Percentiles rank a stretch among this genome's conserved stretches.
Conservation (phyloP, 2,329 filamentous ascomycete species). For the Cladosporium sphaerospermum region DNA sequence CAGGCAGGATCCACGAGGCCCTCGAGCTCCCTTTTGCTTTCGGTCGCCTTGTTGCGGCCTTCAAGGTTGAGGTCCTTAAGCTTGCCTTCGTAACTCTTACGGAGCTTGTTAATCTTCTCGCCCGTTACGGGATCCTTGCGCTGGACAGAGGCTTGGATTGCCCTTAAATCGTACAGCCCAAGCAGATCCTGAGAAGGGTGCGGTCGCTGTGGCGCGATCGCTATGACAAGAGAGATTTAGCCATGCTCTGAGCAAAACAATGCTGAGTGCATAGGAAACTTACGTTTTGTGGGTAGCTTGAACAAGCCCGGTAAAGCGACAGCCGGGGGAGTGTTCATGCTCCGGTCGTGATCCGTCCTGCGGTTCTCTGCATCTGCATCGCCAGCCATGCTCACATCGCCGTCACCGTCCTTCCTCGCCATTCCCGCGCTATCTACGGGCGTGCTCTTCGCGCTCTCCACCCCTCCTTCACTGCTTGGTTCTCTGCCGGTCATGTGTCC, state of each 20-base stretch:
- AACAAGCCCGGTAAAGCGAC: constrained; percentile 18
- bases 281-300: constrained; percentile 26
- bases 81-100: constrained; percentile 51
- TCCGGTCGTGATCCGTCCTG: constrained; percentile 43
- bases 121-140: constrained; percentile 55
- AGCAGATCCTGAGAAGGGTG: constrained; percentile 55
- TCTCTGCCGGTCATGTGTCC: constrained; percentile 22
- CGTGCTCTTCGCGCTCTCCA: constrained; percentile 22
- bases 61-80: constrained; percentile 44
- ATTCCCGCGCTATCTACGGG: constrained; percentile 22
- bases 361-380: constrained; percentile 33
- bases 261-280: constrained; percentile 21
- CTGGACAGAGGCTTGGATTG: constrained; percentile 53
- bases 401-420: constrained; percentile 33
- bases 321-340: constrained; percentile 4
- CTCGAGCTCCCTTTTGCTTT: constrained; percentile 32
- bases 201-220: constrained; percentile 43
- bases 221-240: constrained; percentile 34
- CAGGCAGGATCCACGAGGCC: constrained; percentile 30
- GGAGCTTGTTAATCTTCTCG: constrained; percentile 58
- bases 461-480: constrained; percentile 19
- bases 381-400: constrained; percentile 35
- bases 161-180: constrained; percentile 51
- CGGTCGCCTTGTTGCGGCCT: constrained; percentile 43
- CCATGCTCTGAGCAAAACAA: constrained; percentile 27